Evolutionary conservation across 805 yeast genomes (phyloP), one percentile per base, ranked within the genome.

Genomic region (Wickerhamiella parazyma): DNA sequence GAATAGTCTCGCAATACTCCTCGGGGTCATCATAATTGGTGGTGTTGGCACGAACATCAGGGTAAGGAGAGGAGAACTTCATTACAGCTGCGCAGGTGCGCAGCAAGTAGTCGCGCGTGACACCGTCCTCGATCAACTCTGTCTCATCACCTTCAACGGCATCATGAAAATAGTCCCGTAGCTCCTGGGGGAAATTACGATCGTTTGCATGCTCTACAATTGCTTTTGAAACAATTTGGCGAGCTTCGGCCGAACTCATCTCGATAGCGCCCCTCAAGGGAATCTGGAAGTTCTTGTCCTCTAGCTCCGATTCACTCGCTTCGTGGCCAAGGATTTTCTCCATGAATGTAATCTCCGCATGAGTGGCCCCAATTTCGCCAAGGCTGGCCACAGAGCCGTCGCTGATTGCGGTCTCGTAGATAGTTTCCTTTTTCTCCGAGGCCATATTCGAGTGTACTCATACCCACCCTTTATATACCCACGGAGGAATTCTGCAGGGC

Each of bases 21-120:
- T 50, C 43, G n/a, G 19, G 19, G 45, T 74, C 76, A 51, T 75
- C 79, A 35, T 51, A 61, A 2, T 75, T 69, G 24, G 69, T 72
- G 4, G 72, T 67, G 20, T 73, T 70, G 12, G 79, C 70, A 33
- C 80, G 59, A 11, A 75, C 75, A 52, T 75, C 78, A 4, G 79
- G 76, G 48, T 74, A 74, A 3, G 78, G 77, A 1, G 78, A 72
- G 54, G 66, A 68, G 50, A 51, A 57, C 36, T 47, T 41, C 35
- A 59, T 60, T 33, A 71, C 54, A 17, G 65, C 67, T 3, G 75
- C 74, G 44, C 68, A 68, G 21, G 66, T 53, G 47, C 59, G 62
- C 33, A 60, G 56, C 10, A 18, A 18, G 31, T 38, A 44, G 9
- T 25, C 36, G 7, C 18, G 26, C 8, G 37, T 21, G 6, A 44